Base-by-base conservation (phyloP, 2,329 filamentous ascomycete species). In the Aspergillus amoenus region DNA sequence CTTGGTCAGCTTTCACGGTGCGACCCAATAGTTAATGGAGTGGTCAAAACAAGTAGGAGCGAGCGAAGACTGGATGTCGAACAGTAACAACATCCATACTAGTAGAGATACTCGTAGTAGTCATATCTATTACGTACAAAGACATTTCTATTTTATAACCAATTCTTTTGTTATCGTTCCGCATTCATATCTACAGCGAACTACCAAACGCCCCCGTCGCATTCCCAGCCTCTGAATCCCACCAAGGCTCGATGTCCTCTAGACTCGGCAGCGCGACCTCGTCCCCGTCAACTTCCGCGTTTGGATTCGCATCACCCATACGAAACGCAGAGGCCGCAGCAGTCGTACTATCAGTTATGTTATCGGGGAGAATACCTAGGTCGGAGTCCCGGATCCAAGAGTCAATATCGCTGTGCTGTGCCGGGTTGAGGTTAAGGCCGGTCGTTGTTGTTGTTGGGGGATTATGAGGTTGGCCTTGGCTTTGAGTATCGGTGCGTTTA, bases 231-330 rank as follows among this genome's bases (percentile, higher is more conserved):
- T 24, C 27, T 7, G 67, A 62, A 43, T 66, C 68, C 71, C 71
- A 72, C 71, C 71, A 73, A 2, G 66, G 61, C 40, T 71, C 70
- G 22, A 73, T 65, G 57, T 71, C 69, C 9, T 61, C 61, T 7
- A 66, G 44, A 56, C 41, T 63, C 6, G 66, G 66, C 17, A 68
- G 52, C 21, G 27, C 47, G 13, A 54, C 24, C 5, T 61, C 59
- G 3, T 60, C 60, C 18, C 32, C 53, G 32, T 49, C 46, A 24
- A 41, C 32, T 4, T 11, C 45, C 52, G 45, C 55, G 62, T 21
- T 56, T 22, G 42, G 21, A 32, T 30, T 47, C 27, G 18, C 22
- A 13, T 17, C 21, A 3, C 13, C 15, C 21, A 18, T 27, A 5
- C 22, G 59, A 11, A 71, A 60, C 11, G 48, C 46, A 4, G 52